A percentile compares a stretch with the other conserved stretches of the same genome.
These are phyloP conservation scores for Pseudocercospora fuligena DNA, from an alignment of 2,329 filamentous ascomycete genomes.

Conservation along the genomic window DNA sequence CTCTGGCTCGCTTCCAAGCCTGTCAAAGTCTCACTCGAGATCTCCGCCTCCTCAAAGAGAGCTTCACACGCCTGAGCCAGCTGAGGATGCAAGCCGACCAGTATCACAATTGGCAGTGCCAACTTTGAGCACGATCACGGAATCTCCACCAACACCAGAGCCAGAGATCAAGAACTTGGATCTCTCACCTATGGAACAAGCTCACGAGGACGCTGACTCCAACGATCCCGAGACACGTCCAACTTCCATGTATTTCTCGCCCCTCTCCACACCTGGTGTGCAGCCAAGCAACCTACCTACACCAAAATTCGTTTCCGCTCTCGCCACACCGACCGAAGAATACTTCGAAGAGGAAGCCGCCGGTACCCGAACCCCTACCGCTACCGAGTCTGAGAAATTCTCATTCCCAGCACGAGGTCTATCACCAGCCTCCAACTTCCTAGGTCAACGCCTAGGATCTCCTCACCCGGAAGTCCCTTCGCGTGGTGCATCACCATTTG, in stretches of 20 bases:
- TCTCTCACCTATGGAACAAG: conserved; percentile 8
- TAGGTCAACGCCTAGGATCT: not conserved
- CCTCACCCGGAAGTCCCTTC: conserved; percentile 2
- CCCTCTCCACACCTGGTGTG: not conserved
- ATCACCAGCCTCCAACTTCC: not conserved
- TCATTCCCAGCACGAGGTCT: not conserved
- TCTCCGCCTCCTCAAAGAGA: not conserved
- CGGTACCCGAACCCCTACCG: not conserved
- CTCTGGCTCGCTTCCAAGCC: not conserved
- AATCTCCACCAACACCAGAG: not conserved
- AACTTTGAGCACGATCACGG: not conserved
- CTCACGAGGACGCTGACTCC: not conserved
- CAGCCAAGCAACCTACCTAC: not conserved
- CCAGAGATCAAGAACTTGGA: conserved; percentile 4
- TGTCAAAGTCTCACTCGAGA: not conserved
- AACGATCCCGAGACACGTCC: not conserved
- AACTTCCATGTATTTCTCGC: conserved; percentile 3
- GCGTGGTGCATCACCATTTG: not conserved
- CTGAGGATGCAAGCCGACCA: not conserved
- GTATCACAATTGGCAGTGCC: not conserved
- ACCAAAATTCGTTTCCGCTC: not conserved
- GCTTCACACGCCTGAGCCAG: not conserved
- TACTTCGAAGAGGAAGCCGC: not conserved
- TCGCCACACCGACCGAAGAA: not conserved
- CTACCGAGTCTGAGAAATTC: not conserved